Conservation (phyloP, 305 asterid genomes). For the Solanum hybrid region DNA sequence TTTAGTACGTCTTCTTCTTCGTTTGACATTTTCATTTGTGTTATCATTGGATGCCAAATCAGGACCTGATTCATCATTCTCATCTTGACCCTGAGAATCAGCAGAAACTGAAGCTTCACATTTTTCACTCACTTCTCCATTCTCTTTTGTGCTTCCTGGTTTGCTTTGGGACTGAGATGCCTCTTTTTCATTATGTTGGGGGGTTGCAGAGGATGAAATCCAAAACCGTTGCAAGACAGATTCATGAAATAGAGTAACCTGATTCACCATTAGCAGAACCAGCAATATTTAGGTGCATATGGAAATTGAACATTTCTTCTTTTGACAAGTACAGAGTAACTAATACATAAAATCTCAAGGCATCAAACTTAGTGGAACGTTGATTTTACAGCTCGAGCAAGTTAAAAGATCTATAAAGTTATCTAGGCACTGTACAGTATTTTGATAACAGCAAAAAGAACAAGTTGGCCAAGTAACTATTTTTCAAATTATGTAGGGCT, state of each 20-base stretch:
- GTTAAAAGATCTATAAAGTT: not conserved
- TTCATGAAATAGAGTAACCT: conserved; percentile 33
- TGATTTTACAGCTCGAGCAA: not conserved
- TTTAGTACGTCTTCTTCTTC: conserved; percentile 28
- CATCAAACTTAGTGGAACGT: not conserved
- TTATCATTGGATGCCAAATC: conserved; percentile 13
- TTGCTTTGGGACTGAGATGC: conserved; percentile 25
- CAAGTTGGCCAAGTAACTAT: not conserved
- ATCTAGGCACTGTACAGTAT: not conserved
- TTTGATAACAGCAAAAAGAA: not conserved
- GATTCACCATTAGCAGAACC: conserved; percentile 5
- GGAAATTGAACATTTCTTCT: not conserved
- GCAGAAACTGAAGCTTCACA: conserved; percentile 7
- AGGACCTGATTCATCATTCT: conserved; percentile 46
- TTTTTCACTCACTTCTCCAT: conserved; percentile 9
- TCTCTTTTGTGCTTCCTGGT: conserved; percentile 14
- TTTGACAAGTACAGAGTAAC: not conserved
- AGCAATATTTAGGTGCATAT: not conserved
- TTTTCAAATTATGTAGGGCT: not conserved
- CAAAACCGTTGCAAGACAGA: conserved; percentile 43
- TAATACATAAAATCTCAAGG: not conserved
- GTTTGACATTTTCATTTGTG: conserved; percentile 15
- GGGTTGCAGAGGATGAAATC: conserved; percentile 62
- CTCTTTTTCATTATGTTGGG: conserved; percentile 46
- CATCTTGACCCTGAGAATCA: conserved; percentile 14